A percentile compares a stretch with the other conserved stretches of the same genome.
These are phyloP conservation scores for Fagopyrum esculentum DNA, from an alignment of 148 eudicot species.

Conservation along the genomic window DNA sequence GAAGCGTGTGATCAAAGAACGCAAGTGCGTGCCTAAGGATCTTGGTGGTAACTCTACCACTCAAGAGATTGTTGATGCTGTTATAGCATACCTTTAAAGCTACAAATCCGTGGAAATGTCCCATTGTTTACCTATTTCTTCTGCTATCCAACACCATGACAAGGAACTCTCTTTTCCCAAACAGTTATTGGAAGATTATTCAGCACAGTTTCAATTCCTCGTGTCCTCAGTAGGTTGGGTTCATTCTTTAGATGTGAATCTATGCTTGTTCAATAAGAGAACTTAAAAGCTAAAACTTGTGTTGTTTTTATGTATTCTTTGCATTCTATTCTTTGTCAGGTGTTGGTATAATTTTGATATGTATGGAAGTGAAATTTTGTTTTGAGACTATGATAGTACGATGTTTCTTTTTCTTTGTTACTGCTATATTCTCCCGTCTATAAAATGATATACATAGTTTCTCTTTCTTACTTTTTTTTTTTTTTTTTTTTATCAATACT, in stretches of 20 bases:
- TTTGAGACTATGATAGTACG: neutral
- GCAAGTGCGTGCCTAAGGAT: constrained; percentile 53
- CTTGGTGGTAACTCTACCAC: constrained; percentile 67
- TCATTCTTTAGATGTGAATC: neutral
- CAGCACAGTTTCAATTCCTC: neutral
- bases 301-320: neutral
- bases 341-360: neutral
- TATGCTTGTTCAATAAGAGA: constrained; percentile 7
- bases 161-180: neutral
- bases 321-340: neutral
- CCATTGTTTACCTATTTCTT: neutral
- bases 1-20: constrained; percentile 46
- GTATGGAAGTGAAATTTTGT: constrained; percentile 3
- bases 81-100: constrained; percentile 44
- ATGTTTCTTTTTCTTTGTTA: neutral
- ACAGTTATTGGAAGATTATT: neutral
- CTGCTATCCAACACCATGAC: neutral
- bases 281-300: neutral
- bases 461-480: no score
- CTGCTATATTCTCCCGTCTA: neutral
- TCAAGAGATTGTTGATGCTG: constrained; percentile 73
- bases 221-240: neutral
- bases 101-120: neutral
- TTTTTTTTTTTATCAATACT: no score
- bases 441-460: neutral